Percentiles rank a stretch among this genome's conserved stretches.
phyloP scores from a whole-genome alignment of 208 protist species.

The Lotmaria passim region DNA sequence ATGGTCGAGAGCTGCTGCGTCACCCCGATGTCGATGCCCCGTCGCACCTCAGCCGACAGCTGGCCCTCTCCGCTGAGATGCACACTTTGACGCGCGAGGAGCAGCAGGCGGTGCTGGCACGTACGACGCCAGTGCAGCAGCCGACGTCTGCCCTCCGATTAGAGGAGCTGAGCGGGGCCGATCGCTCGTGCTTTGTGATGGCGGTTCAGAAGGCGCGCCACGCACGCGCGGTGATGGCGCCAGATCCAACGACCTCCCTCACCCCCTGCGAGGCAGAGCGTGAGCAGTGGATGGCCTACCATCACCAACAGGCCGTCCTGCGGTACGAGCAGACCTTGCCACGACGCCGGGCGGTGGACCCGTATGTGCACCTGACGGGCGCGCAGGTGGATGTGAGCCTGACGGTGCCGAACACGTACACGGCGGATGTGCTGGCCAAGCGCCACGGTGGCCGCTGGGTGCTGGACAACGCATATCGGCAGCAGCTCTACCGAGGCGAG shows the following conservation, averaged over 20 bases:
- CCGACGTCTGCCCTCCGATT: not conserved
- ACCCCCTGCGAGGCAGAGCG: conserved; percentile 16
- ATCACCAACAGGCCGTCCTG: conserved; percentile 56
- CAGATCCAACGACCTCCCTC: conserved; percentile 11
- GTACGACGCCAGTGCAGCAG: conserved; percentile 12
- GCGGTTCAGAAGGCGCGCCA: conserved; percentile 44
- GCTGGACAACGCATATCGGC: conserved; percentile 72
- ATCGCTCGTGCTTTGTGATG: conserved; percentile 55
- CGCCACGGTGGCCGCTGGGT: conserved; percentile 49
- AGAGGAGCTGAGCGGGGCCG: conserved; percentile 14
- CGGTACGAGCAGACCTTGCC: conserved; percentile 77
- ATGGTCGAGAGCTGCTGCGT: conserved; percentile 31
- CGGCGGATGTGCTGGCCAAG: conserved; percentile 42
- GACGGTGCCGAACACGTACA: conserved; percentile 53
- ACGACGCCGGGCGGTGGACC: conserved; percentile 58
- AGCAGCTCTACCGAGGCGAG: conserved; percentile 68
- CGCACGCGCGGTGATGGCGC: conserved; percentile 16
- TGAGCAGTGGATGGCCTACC: conserved; percentile 35
- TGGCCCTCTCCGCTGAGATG: conserved; percentile 51
- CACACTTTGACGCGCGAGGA: conserved; percentile 13
- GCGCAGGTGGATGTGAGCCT: conserved; percentile 45
- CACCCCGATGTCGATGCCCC: conserved; percentile 29
- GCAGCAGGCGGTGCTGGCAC: conserved; percentile 7
- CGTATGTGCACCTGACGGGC: conserved; percentile 58
- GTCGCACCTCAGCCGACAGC: conserved; percentile 52